These are phyloP conservation scores for Penicillium sp. DNA, from an alignment of 2,329 filamentous ascomycete genomes.

Conservation along the genomic window DNA sequence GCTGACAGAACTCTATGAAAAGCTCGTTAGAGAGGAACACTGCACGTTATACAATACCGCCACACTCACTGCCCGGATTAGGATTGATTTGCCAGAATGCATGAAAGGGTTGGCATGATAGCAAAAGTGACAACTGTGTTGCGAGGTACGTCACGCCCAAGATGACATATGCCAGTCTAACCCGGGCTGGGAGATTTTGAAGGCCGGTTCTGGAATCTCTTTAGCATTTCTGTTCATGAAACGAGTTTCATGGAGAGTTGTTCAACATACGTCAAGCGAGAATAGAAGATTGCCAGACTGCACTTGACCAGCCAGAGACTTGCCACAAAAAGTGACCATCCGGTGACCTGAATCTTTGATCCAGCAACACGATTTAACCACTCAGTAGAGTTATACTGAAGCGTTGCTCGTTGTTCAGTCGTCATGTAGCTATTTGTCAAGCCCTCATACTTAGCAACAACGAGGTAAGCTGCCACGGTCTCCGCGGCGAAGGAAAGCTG, in stretches of 20 bases:
- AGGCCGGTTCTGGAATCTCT: slow-evolving; percentile 34
- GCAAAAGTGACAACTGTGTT: slow-evolving; percentile 49
- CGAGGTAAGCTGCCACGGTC: slow-evolving; percentile 48
- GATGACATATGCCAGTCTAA: slow-evolving; percentile 52
- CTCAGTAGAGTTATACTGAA: slow-evolving; percentile 48
- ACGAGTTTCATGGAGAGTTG: neutral
- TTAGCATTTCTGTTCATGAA: neutral
- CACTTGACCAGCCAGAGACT: slow-evolving; percentile 55
- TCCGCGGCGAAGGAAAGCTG: slow-evolving; percentile 52
- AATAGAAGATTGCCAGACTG: slow-evolving; percentile 57
- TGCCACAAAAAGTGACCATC: slow-evolving; percentile 56
- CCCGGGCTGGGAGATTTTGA: slow-evolving; percentile 41
- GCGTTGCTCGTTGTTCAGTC: slow-evolving; percentile 44
- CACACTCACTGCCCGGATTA: slow-evolving; percentile 54
- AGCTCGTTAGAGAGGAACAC: neutral
- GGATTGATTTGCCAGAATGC: slow-evolving; percentile 62
- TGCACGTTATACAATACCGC: too few species aligned
- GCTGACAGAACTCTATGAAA: slow-evolving; percentile 45
- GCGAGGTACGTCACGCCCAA: slow-evolving; percentile 50
- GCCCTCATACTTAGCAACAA: slow-evolving; percentile 49
- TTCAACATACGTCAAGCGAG: slow-evolving; percentile 48
- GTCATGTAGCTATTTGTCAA: slow-evolving; percentile 60
- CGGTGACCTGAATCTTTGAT: slow-evolving; percentile 52
- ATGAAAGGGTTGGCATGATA: slow-evolving; percentile 55
- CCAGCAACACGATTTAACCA: slow-evolving; percentile 50